Conservation (phyloP, 139 green algal species). For the Tetraselmis chui region DNA sequence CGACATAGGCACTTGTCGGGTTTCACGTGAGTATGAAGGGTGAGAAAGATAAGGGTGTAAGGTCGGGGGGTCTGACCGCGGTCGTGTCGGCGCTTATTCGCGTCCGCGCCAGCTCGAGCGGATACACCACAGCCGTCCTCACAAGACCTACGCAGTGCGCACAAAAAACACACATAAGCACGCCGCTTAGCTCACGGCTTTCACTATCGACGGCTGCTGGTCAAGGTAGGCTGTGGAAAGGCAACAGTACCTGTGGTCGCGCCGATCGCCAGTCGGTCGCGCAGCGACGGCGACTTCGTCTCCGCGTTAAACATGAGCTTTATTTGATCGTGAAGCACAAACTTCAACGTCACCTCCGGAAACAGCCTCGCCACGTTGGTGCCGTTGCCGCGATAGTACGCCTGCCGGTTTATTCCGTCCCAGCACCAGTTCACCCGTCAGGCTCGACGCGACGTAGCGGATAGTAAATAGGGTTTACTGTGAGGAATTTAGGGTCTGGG, state of each 20-base stretch:
- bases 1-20: no score
- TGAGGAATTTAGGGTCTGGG: neutral
- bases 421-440: no score
- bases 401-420: no score
- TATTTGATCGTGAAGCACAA: constrained; percentile 44
- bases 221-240: neutral
- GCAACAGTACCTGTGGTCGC: constrained; percentile 28
- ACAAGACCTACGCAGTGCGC: constrained; percentile 23
- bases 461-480: no score
- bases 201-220: neutral
- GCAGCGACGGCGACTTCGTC: constrained; percentile 30
- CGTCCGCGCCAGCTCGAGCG: constrained; percentile 46
- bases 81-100: constrained; percentile 51
- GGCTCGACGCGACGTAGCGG: no score
- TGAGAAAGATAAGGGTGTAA: constrained; percentile 28
- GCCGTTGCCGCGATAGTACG: constrained; percentile 53
- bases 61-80: neutral
- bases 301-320: constrained; percentile 51
- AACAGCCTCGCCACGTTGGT: constrained; percentile 48
- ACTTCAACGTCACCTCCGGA: constrained; percentile 49
- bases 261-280: constrained; percentile 44
- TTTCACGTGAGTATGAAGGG: no score
- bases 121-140: constrained; percentile 46
- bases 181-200: no score
- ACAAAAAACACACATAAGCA: no score